Base-by-base conservation (phyloP, 2,329 filamentous ascomycete genomes). In the Alternaria alternata region DNA sequence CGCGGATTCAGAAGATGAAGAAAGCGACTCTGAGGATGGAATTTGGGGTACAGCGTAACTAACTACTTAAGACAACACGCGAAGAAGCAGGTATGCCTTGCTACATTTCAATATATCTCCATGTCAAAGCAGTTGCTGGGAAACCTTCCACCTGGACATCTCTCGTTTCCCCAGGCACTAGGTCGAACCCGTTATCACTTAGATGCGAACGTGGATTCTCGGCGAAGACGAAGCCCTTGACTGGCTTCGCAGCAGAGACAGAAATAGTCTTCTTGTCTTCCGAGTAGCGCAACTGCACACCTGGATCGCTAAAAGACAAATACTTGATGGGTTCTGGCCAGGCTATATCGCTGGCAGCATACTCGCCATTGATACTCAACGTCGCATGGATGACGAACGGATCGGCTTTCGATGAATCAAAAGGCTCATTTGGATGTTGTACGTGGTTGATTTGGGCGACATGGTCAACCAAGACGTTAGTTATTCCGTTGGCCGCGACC, bases 311-410 rank as follows among this genome's bases (percentile, higher is more conserved):
- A 55, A 87, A 82, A 58, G 83, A 79, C 7, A 87, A 81, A 66
- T 87, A 87, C 72, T 87, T 87, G 69, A 87, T 81, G 38, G 86
- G 86, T 66, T 88, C 85, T 12, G 86, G 86, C 86, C 86, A 88
- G 67, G 87, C 85, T 2, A 84, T 79, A 64, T 88, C 85, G 43
- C 84, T 79, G 11, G 83, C 81, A 2, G 85, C 78, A 7, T 85
- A 61, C 51, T 80, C 65, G 20, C 78, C 81, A 42, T 82, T 75
- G 16, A 87, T 75, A 80, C 80, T 85, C 41, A 87, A 76, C 28
- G 83, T 77, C 38, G 81, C 84, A 3, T 81, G 78, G 7, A 85
- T 76, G 6, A 87, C 83, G 73, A 86, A 84, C 14, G 84, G 81
- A 65, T 86, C 84, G 42, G 83, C 79, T 22, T 79, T 74, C 9